Evolutionary conservation across 768 basidiomycete species (phyloP), one percentile per base, ranked within the genome.

Genomic region (Trametes cinnabarina): DNA sequence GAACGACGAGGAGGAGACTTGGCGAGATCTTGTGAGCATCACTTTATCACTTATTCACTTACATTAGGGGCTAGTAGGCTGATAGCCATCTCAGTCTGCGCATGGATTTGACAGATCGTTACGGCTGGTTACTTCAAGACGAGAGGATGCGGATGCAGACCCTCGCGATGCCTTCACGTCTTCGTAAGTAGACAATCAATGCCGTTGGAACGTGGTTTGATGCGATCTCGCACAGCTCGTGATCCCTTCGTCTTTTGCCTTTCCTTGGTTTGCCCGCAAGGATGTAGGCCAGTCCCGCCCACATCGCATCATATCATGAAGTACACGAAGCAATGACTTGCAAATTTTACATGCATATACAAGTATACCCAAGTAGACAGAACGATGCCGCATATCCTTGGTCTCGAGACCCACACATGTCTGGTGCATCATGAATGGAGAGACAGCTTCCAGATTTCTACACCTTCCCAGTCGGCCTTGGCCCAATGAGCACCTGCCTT

Each of bases 1-100:
- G 64, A 88, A 84, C 60, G 90, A 92, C 61, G 88, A 90, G 63
- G 85, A 85, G 69, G 88, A 93, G 72, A 93, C 90, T 8, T 92
- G 88, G 89, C 77, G 81, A 71, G 90, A 92, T 75, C 72, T 92
- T 62, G 88, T 90, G 65, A 64, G 84, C 67, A 19, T 32, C 26
- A 43, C 20, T n/a, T n/a, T n/a, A n/a, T n/a, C n/a, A n/a, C n/a
- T n/a, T n/a, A n/a, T n/a, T n/a, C n/a, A n/a, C n/a, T n/a, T n/a
- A n/a, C n/a, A n/a, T 12, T 30, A 30, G 12, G 23, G 4, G 23
- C n/a, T n/a, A n/a, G 14, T 17, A 12, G 12, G 23, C 22, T 26
- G 25, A n/a, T 39, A 8, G 15, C 26, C 22, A 53, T 28, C 52
- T 17, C 60, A 90, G 86, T 82, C 85, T 46, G 84, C 77, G 42